Percentiles rank a stretch among this genome's conserved stretches.
Evolutionary conservation across 176 grass and related monocot genomes (phyloP).

Genomic region (Puya raimondii): DNA sequence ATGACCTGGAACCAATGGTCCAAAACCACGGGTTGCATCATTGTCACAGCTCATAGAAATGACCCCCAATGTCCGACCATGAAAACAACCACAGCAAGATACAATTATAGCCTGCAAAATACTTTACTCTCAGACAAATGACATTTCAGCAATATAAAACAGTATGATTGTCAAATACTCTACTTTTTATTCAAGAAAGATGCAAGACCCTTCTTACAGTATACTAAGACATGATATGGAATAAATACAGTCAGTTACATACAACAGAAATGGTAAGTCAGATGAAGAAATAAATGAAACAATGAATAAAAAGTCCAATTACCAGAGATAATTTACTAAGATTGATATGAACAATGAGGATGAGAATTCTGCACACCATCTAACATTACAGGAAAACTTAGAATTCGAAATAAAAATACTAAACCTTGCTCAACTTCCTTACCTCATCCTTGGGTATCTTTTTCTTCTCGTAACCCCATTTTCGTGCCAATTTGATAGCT

Average conservation of each 20-base stretch:
- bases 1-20: constrained; percentile 86
- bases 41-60: constrained; percentile 99
- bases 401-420: constrained; percentile 9
- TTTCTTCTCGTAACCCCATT: constrained; percentile 99
- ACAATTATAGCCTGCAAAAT: constrained; percentile 72
- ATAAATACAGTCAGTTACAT: background rate
- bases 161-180: background rate
- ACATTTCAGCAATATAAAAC: background rate
- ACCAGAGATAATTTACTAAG: too few species aligned
- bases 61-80: constrained; percentile 77
- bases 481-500: constrained; percentile 81
- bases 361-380: too few species aligned
- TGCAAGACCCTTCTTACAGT: background rate
- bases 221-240: background rate
- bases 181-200: background rate
- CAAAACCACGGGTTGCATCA: constrained; percentile 86
- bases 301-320: background rate
- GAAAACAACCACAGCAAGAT: constrained; percentile 97
- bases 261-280: background rate
- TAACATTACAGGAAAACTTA: background rate
- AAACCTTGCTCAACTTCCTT: background rate
- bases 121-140: background rate
- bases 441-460: constrained; percentile 74
- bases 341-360: too few species aligned
- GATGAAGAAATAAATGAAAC: background rate